Conservation (phyloP, 306 rosid species). For the Cucurbita moschata region DNA sequence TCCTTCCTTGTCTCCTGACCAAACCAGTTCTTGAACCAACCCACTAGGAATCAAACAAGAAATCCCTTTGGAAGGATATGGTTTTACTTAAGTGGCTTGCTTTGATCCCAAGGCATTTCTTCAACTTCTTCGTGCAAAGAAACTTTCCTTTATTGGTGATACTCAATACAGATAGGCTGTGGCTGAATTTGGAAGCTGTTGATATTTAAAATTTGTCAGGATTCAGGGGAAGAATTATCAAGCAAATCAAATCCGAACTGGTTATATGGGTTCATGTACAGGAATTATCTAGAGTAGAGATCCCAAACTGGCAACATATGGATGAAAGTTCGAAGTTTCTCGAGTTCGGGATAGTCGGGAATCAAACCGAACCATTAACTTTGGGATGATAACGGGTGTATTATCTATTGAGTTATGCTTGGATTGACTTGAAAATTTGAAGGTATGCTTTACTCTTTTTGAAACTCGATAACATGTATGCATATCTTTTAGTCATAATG, state of each 20-base stretch:
- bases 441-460: too few species aligned
- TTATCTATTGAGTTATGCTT: too few species aligned
- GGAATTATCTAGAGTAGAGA: slow-evolving; percentile 79
- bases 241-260: neutral
- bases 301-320: slow-evolving; percentile 53
- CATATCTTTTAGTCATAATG: neutral
- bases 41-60: too few species aligned
- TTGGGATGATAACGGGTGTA: neutral
- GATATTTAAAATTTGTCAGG: neutral
- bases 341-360: neutral
- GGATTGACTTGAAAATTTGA: too few species aligned
- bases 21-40: too few species aligned
- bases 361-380: neutral
- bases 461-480: too few species aligned
- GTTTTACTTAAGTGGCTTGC: neutral
- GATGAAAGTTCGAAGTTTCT: neutral
- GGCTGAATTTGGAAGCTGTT: neutral
- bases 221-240: neutral
- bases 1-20: too few species aligned
- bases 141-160: neutral
- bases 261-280: slow-evolving; percentile 11
- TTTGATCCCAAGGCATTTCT: neutral
- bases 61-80: too few species aligned
- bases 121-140: neutral
- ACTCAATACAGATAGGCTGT: neutral